Evolutionary conservation across 2,329 filamentous ascomycete genomes (phyloP), one percentile per base, ranked within the genome.

Genomic region (Phaeosphaeria sp.): DNA sequence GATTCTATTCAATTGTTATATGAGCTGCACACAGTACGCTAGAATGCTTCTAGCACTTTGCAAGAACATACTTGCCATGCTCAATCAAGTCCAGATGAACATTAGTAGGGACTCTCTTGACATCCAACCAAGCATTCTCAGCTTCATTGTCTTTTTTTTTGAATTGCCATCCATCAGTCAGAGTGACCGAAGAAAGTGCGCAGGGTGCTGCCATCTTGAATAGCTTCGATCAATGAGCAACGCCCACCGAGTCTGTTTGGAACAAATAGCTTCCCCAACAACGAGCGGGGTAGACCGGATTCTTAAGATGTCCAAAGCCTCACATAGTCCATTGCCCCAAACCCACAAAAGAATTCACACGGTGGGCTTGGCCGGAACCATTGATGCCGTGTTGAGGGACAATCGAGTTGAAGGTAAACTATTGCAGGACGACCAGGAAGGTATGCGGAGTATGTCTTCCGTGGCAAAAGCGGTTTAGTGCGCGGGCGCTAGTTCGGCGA

Each of bases 61-160:
- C 42, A 7, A 22, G 9, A 23, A 75, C 76, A 58, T 72, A 82
- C 81, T 78, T 79, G 53, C 77, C 74, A 67, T 82, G 73, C 55
- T 78, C 77, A 36, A 83, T 77, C 54, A 82, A 68, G 58, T 83
- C 81, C 48, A 82, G 66, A 60, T 83, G 81, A 22, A 82, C 77
- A 64, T 81, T 82, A 1, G 81, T 82, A 6, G 81, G 81, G 6
- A 83, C 79, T 46, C 64, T 72, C 46, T 76, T 74, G 36, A 81
- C 80, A 2, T 79, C 70, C 46, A 82, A 67, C 81, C 80, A 83
- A n/a, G 67, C 69, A 62, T 73, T 58, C 33, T 80, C 68, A 20
- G 72, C 67, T 3, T 66, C 60, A 56, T 80, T 74, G 55, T 80
- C 75, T 17, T 77, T 73, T 62, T 82, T 77, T 69, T 79, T 82